Conservation (phyloP, 805 yeast species). For the Brettanomyces nanus region DNA sequence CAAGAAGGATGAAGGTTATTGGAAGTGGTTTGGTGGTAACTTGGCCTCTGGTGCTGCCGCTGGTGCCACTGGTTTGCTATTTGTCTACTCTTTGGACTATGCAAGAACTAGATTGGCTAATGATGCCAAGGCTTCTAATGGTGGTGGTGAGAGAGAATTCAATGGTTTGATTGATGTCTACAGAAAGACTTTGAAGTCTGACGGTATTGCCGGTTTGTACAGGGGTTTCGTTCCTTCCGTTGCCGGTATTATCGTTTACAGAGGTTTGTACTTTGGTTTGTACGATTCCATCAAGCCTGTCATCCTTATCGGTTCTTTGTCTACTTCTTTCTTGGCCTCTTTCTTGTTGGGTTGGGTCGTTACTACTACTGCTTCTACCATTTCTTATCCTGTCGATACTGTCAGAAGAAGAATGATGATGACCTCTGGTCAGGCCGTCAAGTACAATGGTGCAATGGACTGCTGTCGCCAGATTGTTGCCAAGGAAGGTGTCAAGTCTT, state of each 20-base stretch:
- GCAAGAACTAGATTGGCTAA: conserved; percentile 99
- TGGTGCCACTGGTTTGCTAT: conserved; percentile 90
- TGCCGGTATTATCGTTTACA: conserved; percentile 95
- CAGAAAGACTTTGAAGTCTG: conserved; percentile 90
- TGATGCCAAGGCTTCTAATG: conserved; percentile 88
- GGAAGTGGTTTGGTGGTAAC: conserved; percentile 95
- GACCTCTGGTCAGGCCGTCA: conserved; percentile 98
- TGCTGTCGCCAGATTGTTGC: conserved; percentile 88
- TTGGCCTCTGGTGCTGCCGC: conserved; percentile 98
- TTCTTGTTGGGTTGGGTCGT: conserved; percentile 97
- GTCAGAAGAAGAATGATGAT: conserved; percentile 99
- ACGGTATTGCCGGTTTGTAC: conserved; percentile 97
- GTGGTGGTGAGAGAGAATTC: conserved; percentile 89
- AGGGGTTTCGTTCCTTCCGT: conserved; percentile 99
- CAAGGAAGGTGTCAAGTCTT: conserved; percentile 87
- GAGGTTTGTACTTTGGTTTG: conserved; percentile 98
- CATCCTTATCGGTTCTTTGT: conserved; percentile 87
- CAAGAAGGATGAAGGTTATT: conserved; percentile 93
- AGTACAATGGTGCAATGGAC: conserved; percentile 92
- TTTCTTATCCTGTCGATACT: conserved; percentile 98
- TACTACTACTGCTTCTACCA: conserved; percentile 97
- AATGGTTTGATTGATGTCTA: conserved; percentile 95
- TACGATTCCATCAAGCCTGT: conserved; percentile 96
- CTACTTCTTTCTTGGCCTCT: conserved; percentile 91
- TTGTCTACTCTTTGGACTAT: conserved; percentile 94